Evolutionary conservation across 2,329 filamentous ascomycete species (phyloP), one percentile per base, ranked within the genome.

Genomic region (Raffaelea ambrosiae): DNA sequence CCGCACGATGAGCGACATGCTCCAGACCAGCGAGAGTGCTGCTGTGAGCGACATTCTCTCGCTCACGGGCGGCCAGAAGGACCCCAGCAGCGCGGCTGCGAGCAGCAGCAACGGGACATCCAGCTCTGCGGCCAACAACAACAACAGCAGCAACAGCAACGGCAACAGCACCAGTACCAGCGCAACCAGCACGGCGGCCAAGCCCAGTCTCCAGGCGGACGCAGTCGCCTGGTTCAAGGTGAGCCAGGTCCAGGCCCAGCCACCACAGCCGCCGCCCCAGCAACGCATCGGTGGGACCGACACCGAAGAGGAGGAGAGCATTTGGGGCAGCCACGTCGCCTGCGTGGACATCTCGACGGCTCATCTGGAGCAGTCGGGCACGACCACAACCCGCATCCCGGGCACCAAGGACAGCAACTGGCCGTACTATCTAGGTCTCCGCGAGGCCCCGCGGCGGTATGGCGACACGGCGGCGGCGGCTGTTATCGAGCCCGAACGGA

Each of bases 181-280:
- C 36, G 62, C n/a, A 20, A 21, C n/a, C 44, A 40, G n/a, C 43
- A 36, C 4, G 7, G 21, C 22, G 40, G n/a, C 21, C 29, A 9
- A 41, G 18, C 23, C 16, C 7, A 20, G 33, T 54, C 48, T 68
- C 54, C 57, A 61, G 46, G 70, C 67, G 55, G 79, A 76, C 63
- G 77, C 72, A 26, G 86, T 95, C 19, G 90, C 88, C 8, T 98
- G 93, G 93, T 97, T 96, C 71, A 87, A 83, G 54, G 85, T 98
- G 38, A 84, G 85, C 36, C 85, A 88, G 50, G 83, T 94, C 46
- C 72, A 73, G 48, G 67, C 74, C 5, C 70, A 70, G 59, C 80
- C 69, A 56, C 80, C 69, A 55, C 64, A 42, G 19, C 35, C 44
- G 21, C 20, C 36, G 21, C 19, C 29, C 35, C 53, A 16, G 52